Base-by-base conservation (phyloP, 805 yeast genomes). In the Nakazawaea wickerhamii region DNA sequence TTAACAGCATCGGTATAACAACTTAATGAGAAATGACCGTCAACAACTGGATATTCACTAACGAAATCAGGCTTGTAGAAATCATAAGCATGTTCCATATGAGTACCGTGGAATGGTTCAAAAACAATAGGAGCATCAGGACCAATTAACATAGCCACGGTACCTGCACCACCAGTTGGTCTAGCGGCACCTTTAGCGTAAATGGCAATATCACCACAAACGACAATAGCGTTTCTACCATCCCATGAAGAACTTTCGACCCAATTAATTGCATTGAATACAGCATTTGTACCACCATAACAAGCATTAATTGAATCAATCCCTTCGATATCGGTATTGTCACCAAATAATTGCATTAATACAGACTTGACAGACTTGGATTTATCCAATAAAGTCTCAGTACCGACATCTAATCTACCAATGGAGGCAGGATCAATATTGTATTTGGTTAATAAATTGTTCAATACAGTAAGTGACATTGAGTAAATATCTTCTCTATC, bases 101-200 rank as follows among this genome's bases (percentile, higher is more conserved):
- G 86, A 18, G 95, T 77, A 50, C 98, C 98, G 70, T 93, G 87
- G 47, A 79, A 77, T 35, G 83, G 68, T 55, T 93, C 98, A 55
- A 93, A 81, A 31, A 87, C 96, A 53, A 93, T 75, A 52, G 99
- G 99, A 31, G 99, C 97, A 61, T 93, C 95, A 41, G 98, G 96
- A 40, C 99, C 99, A 57, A 93, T 86, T 62, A 85, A 79, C 60
- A 93, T 57, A 34, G 99, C 99, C 47, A 91, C 95, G 37, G 95
- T 75, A 62, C 99, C 99, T 43, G 95, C 97, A 71, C 99, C 99
- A 65, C 99, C 99, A 41, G 99, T 93, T 60, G 99, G 99, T 75
- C 99, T 84, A 44, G 99, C 99, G 30, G 95, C 84, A 63, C 99
- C 99, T 70, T 90, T 79, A 57, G 90, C 89, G 68, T 93, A 93